A percentile compares a stretch with the other conserved stretches of the same genome.
Evolutionary conservation across 768 basidiomycete genomes (phyloP).

Genomic region (Auricularia cornea): DNA sequence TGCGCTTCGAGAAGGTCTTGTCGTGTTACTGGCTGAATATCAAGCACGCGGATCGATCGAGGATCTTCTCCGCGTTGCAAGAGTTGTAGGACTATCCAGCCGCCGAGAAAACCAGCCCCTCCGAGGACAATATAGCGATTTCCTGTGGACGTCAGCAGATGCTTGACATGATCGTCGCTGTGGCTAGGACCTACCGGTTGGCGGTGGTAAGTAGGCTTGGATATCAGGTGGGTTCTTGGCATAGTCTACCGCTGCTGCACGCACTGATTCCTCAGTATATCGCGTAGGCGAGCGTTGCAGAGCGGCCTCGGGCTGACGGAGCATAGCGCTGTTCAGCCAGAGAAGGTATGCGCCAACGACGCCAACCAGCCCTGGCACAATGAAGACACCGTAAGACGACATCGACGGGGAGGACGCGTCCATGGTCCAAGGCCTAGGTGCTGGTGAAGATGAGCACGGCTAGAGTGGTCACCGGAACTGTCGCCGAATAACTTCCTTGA

Average conservation of each 20-base stretch:
- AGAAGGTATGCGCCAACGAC: neutral
- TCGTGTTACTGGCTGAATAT: slow-evolving; percentile 52
- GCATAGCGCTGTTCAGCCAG: neutral
- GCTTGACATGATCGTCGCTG: too few relatives aligned
- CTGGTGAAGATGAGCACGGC: neutral
- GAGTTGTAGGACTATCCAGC: slow-evolving; percentile 66
- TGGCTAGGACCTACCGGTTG: neutral
- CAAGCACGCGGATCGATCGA: slow-evolving; percentile 53
- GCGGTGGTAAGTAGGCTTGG: neutral
- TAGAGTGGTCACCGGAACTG: neutral
- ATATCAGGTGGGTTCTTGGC: neutral
- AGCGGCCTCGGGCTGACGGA: neutral
- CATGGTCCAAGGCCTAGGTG: neutral
- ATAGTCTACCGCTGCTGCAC: neutral
- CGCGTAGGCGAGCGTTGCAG: neutral
- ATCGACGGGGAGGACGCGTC: neutral
- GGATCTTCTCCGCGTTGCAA: slow-evolving; percentile 66
- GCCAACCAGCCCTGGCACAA: neutral
- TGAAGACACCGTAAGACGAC: neutral
- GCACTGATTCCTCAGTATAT: neutral
- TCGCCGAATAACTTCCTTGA: neutral
- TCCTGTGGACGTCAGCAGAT: slow-evolving; percentile 43
- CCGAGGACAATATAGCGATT: slow-evolving; percentile 69
- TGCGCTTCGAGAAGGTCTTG: slow-evolving; percentile 45
- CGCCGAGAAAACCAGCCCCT: slow-evolving; percentile 70